Percentiles rank a stretch among this genome's conserved stretches.
phyloP scores from a whole-genome alignment of 2,329 filamentous ascomycete species.

The Leptographium wingfieldii region DNA sequence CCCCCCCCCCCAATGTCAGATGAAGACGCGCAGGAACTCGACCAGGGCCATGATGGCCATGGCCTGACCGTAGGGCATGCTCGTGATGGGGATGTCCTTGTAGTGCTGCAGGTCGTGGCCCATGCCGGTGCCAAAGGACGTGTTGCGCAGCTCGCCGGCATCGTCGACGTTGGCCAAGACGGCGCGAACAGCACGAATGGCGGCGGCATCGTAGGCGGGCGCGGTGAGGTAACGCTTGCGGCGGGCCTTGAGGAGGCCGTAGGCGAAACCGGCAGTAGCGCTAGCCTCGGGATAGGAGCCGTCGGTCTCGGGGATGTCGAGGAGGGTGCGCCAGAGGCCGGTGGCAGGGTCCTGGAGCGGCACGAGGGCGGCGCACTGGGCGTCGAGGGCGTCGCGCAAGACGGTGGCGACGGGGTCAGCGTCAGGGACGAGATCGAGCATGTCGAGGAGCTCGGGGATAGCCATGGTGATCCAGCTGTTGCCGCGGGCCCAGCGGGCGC shows the following conservation, averaged over 20 bases:
- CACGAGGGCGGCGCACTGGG: slow-evolving; percentile 54
- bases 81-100: slow-evolving; percentile 61
- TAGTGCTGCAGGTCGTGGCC: slow-evolving; percentile 63
- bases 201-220: slow-evolving; percentile 42
- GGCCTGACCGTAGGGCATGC: slow-evolving; percentile 75
- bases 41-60: slow-evolving; percentile 76
- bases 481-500: slow-evolving; percentile 44
- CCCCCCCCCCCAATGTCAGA: not conserved
- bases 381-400: slow-evolving; percentile 50
- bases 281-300: slow-evolving; percentile 67
- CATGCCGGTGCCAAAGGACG: slow-evolving; percentile 71
- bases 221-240: slow-evolving; percentile 53
- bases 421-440: slow-evolving; percentile 44
- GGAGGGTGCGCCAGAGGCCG: slow-evolving; percentile 63
- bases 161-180: slow-evolving; percentile 53
- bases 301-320: slow-evolving; percentile 51
- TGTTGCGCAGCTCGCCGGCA: slow-evolving; percentile 58
- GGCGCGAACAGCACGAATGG: slow-evolving; percentile 52
- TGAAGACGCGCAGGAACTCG: slow-evolving; percentile 46
- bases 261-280: slow-evolving; percentile 70
- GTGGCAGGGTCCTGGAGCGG: slow-evolving; percentile 41
- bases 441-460: slow-evolving; percentile 69
- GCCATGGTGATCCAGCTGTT: slow-evolving; percentile 72
- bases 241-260: slow-evolving; percentile 62
- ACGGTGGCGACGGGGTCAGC: slow-evolving; percentile 51